phyloP scores from a whole-genome alignment of 208 protist genomes.

The Trypanosoma mega region DNA sequence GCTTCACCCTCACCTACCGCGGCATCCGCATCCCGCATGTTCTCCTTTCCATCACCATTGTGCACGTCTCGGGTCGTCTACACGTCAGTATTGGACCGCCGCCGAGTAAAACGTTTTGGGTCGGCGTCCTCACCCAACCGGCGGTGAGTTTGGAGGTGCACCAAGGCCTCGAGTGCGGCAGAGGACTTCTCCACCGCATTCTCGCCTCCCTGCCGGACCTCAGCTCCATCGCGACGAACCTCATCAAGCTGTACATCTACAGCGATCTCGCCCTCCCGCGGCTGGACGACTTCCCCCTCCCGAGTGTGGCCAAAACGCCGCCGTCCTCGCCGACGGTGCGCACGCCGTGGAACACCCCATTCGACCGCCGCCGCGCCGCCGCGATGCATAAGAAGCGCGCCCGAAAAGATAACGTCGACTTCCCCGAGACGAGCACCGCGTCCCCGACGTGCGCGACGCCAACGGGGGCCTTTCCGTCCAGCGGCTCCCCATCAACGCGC shows the following conservation, averaged over 20 bases:
- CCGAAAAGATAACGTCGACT: too few relatives aligned
- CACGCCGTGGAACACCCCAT: slow-evolving; percentile 38
- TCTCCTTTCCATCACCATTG: slow-evolving; percentile 59
- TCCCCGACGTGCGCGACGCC: too few relatives aligned
- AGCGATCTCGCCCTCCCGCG: slow-evolving; percentile 76
- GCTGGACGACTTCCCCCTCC: slow-evolving; percentile 87
- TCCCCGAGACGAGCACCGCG: too few relatives aligned
- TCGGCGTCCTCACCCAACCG: slow-evolving; percentile 63
- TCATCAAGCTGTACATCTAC: slow-evolving; percentile 74
- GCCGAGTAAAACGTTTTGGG: slow-evolving; percentile 85
- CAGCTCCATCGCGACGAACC: slow-evolving; percentile 56
- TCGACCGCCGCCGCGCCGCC: slow-evolving; percentile 56
- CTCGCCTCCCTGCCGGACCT: slow-evolving; percentile 74
- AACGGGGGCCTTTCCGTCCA: too few relatives aligned
- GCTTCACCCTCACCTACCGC: slow-evolving; percentile 64
- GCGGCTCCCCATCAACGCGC: too few relatives aligned
- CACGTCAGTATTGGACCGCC: slow-evolving; percentile 83
- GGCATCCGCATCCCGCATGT: slow-evolving; percentile 78
- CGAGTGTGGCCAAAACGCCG: slow-evolving; percentile 62
- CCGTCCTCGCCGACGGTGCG: slow-evolving; percentile 21
- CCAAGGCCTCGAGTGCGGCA: slow-evolving; percentile 52
- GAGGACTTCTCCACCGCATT: slow-evolving; percentile 74
- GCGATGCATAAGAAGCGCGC: slow-evolving; percentile 20
- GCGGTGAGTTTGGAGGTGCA: slow-evolving; percentile 53
- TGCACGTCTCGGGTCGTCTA: slow-evolving; percentile 54